Conservation (phyloP, 2,329 filamentous ascomycete species). For the Xylariaceae sp. region DNA sequence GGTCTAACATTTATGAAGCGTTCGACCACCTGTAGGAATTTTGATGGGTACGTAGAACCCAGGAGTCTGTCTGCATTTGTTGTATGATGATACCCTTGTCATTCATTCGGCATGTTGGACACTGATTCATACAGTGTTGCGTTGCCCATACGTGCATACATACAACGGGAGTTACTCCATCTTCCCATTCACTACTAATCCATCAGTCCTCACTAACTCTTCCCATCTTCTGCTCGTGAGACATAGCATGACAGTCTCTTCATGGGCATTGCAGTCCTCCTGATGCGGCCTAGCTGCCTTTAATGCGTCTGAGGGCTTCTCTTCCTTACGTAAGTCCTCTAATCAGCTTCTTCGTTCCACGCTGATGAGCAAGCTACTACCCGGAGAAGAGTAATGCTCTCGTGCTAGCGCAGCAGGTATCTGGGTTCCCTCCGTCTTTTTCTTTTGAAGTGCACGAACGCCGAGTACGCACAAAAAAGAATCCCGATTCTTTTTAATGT, state of each 20-base stretch:
- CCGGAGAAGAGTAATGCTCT: no score
- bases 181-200: neutral
- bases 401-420: no score
- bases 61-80: neutral
- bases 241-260: no score
- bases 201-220: constrained; percentile 1
- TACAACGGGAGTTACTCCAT: constrained; percentile 8
- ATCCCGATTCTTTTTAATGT: constrained; percentile 19
- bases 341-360: no score
- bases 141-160: constrained; percentile 14
- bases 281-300: no score
- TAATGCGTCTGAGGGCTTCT: no score
- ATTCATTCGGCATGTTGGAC: neutral
- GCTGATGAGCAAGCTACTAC: no score
- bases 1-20: no score
- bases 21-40: no score
- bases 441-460: constrained; percentile 17
- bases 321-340: no score
- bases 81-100: constrained; percentile 1
- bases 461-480: constrained; percentile 20
- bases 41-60: no score
- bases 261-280: no score
- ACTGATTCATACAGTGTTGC: constrained; percentile 10
- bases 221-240: neutral
- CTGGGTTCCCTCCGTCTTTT: constrained; percentile 11